A percentile compares a stretch with the other conserved stretches of the same genome.
Conservation (phyloP, 2,329 filamentous ascomycete genomes). For the Hortaea werneckii region DNA sequence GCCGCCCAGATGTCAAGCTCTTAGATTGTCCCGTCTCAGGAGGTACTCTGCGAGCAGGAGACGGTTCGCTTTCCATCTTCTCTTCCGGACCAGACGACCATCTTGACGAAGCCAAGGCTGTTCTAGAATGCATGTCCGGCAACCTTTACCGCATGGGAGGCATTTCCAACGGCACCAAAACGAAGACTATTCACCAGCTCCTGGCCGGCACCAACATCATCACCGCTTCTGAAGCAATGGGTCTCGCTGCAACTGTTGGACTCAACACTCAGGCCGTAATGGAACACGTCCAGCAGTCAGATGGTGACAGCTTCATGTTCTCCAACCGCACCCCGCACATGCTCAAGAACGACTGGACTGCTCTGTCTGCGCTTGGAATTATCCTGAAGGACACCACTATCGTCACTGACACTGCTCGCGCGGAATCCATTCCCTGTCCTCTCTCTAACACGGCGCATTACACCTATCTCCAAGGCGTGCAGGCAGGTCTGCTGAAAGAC, state of each 20-base stretch:
- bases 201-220: constrained; percentile 50
- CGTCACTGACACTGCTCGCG: constrained; percentile 55
- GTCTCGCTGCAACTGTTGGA: constrained; percentile 44
- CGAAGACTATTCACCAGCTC: constrained; percentile 50
- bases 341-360: constrained; percentile 41
- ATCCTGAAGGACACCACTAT: constrained; percentile 47
- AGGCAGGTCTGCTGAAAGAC: constrained; percentile 45
- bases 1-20: constrained; percentile 53
- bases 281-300: constrained; percentile 36
- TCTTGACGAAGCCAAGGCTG: constrained; percentile 45
- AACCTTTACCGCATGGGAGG: constrained; percentile 52
- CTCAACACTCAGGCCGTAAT: constrained; percentile 41
- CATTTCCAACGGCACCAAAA: constrained; percentile 44
- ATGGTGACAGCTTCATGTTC: constrained; percentile 45
- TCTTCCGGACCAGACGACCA: constrained; percentile 47
- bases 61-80: constrained; percentile 68
- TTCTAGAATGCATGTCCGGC: constrained; percentile 56
- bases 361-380: constrained; percentile 35
- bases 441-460: constrained; percentile 56
- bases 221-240: constrained; percentile 46
- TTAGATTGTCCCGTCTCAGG: constrained; percentile 67
- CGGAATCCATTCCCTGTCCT: constrained; percentile 48
- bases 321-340: constrained; percentile 45
- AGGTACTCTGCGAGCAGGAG: constrained; percentile 56
- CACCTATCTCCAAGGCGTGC: constrained; percentile 50